Evolutionary conservation across 164 flowering plant genomes (phyloP).

Genomic region (Brasenia schreberi): DNA sequence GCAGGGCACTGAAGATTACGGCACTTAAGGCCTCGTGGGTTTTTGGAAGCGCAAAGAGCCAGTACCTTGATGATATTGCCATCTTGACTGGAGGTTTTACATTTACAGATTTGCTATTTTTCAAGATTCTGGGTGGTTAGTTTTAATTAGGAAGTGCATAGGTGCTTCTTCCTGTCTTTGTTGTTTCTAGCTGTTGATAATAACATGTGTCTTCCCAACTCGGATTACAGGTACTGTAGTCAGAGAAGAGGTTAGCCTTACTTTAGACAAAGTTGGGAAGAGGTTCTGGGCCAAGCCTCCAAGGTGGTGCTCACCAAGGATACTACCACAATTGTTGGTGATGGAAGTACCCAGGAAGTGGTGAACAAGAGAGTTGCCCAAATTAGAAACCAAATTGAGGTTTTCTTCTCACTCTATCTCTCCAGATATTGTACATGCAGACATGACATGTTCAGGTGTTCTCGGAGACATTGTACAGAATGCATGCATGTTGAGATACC

Average conservation of each 20-base stretch:
- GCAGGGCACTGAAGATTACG: conserved; percentile 87
- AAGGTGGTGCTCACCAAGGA: conserved; percentile 97
- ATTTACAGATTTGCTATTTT: no score
- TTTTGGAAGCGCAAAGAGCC: conserved; percentile 95
- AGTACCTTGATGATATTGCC: conserved; percentile 95
- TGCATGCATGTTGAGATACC: no score
- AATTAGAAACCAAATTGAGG: conserved; percentile 82
- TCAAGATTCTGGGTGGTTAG: background rate
- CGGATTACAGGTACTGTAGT: conserved; percentile 59
- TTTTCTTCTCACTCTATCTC: conserved; percentile 2
- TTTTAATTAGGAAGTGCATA: background rate
- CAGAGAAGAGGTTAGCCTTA: conserved; percentile 89
- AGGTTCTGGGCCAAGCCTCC: conserved; percentile 84
- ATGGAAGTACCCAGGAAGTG: conserved; percentile 94
- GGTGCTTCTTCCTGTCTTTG: no score
- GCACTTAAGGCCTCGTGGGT: conserved; percentile 98
- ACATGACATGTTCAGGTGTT: no score
- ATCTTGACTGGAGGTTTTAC: conserved; percentile 77
- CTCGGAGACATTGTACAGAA: no score
- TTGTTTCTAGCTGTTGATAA: no score
- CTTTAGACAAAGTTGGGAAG: conserved; percentile 79
- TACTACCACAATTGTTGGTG: conserved; percentile 83
- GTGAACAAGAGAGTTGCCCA: conserved; percentile 81
- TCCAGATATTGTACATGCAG: no score
- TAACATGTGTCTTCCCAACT: no score